Conservation (phyloP, 352 stramenopile genomes). For the Phytophthora vignae region DNA sequence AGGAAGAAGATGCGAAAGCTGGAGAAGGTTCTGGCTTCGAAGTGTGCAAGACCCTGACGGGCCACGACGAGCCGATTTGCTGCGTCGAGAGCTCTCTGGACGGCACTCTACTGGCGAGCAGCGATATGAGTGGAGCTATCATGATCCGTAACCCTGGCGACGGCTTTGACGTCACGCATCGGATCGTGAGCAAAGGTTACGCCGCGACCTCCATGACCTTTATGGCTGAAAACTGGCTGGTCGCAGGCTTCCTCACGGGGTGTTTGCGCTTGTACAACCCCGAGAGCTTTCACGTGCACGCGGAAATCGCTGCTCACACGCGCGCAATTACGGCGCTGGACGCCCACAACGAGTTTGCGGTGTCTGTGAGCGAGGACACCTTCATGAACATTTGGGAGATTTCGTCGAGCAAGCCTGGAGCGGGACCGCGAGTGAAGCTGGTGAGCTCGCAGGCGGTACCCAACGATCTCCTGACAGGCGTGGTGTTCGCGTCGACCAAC, state of each 20-base stretch:
- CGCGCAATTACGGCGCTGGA: slow-evolving; percentile 76
- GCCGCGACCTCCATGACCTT: slow-evolving; percentile 64
- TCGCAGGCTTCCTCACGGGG: slow-evolving; percentile 69
- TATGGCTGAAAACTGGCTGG: slow-evolving; percentile 58
- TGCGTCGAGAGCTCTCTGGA: slow-evolving; percentile 59
- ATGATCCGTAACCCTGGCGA: slow-evolving; percentile 61
- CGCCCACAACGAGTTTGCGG: slow-evolving; percentile 53
- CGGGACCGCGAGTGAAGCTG: slow-evolving; percentile 48
- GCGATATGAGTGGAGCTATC: slow-evolving; percentile 67
- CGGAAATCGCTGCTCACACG: slow-evolving; percentile 75
- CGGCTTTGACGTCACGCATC: slow-evolving; percentile 70
- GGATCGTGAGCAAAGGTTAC: slow-evolving; percentile 55
- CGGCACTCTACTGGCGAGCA: slow-evolving; percentile 56
- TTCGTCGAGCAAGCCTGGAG: slow-evolving; percentile 26
- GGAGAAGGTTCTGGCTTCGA: slow-evolving; percentile 60
- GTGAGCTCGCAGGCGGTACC: slow-evolving; percentile 66
- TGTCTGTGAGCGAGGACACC: slow-evolving; percentile 78
- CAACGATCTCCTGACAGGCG: slow-evolving; percentile 73
- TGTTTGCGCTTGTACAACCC: slow-evolving; percentile 64
- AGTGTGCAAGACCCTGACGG: slow-evolving; percentile 62
- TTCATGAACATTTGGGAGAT: slow-evolving; percentile 85
- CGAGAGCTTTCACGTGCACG: slow-evolving; percentile 55
- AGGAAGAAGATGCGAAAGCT: slow-evolving; percentile 61
- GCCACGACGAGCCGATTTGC: slow-evolving; percentile 65
- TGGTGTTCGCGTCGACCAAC: slow-evolving; percentile 58